A percentile compares a stretch with the other conserved stretches of the same genome.
Conservation (phyloP, 352 stramenopile species). For the Globisporangium cederbergense region DNA sequence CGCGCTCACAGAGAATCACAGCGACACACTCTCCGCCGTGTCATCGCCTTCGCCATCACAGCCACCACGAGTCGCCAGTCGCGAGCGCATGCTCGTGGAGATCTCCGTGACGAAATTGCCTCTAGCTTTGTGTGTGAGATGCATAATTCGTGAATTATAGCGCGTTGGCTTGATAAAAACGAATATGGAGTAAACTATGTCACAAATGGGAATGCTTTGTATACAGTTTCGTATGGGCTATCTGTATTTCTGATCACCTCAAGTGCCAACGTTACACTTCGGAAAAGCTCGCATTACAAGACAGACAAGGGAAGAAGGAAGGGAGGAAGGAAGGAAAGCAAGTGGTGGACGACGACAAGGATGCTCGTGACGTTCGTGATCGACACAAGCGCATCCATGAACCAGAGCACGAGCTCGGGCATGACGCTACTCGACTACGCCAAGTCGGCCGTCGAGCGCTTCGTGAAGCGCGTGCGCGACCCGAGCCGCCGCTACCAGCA, state of each 20-base stretch:
- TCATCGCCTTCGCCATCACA: no score
- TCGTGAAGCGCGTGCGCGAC: conserved; percentile 84
- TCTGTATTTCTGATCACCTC: neutral
- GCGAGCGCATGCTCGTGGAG: no score
- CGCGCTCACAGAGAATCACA: no score
- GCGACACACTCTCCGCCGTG: no score
- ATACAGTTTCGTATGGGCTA: neutral
- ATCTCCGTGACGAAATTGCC: no score
- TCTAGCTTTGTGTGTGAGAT: no score
- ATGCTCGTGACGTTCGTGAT: conserved; percentile 91
- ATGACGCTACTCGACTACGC: conserved; percentile 89
- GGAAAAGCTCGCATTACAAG: neutral
- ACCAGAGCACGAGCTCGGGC: conserved; percentile 83
- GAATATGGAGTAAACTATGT: no score
- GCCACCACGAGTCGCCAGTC: no score
- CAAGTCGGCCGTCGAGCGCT: conserved; percentile 86
- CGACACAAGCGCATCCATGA: conserved; percentile 89
- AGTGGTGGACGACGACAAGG: neutral
- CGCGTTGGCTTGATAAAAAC: no score
- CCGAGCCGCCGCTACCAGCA: conserved; percentile 81
- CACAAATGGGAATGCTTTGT: neutral
- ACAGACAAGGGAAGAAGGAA: neutral
- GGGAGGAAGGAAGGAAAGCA: neutral
- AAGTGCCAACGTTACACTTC: neutral
- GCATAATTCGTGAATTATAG: no score